Evolutionary conservation across 176 grass and related monocot species (phyloP), one percentile per base, ranked within the genome.

Genomic region (Carex scoparia): DNA sequence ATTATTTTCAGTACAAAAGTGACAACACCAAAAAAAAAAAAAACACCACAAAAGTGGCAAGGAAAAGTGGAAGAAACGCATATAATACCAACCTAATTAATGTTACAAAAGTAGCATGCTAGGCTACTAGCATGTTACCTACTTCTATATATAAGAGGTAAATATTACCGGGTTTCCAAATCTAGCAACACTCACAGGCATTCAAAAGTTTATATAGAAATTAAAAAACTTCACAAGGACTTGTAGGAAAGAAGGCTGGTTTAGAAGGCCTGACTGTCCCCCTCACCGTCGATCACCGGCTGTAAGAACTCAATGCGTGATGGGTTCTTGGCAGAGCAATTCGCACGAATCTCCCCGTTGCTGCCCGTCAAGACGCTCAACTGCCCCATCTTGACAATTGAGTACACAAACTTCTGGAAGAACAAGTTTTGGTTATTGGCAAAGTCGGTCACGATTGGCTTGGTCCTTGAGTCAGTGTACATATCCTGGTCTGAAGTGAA

Each of bases 401-500:
- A 97, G 81, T 77, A 93, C 40, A 93, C 84, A 23, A 91, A 97
- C 86, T 91, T 89, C 1, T 91, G 23, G 71, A 93, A 96, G 86
- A 96, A 96, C 14, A 84, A 67, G 10, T 5, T 0, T 87, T 96
- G 89, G 51, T 84, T 78, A 1, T n/a, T 3, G n/a, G 94, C 91
- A 42, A 93, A 97, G 16, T 15, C 27, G 3, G 6, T 8, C 19
- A 97, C 94, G 1, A 72, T 18, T 0, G 81, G 7, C 53, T 13
- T 88, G 10, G 91, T 97, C 5, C n/a, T 83, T 10, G 51, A 10
- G 89, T 97, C 42, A 16, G 7, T 70, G 70, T 81, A 65, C 42
- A 97, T 10, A 31, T 87, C 88, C 88, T 97, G 94, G 89, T 97
- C 94, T 19, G 94, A 97, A 33, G 89, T 97, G 88, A 97, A 97